These are phyloP conservation scores for Silene noctiflora DNA, from an alignment of 179 eudicot genomes.

Conservation along the genomic window DNA sequence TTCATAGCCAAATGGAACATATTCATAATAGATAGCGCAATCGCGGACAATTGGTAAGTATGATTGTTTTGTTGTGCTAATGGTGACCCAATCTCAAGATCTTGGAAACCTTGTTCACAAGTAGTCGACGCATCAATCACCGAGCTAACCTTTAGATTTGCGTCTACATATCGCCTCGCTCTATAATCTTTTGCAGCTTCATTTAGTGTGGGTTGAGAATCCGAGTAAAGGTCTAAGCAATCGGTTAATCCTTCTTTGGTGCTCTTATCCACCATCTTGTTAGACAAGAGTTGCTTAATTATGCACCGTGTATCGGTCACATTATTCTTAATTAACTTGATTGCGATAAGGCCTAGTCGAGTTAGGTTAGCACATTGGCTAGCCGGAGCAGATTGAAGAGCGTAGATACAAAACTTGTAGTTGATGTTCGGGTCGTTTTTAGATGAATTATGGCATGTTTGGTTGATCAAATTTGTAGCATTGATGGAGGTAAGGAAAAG, in stretches of 20 bases:
- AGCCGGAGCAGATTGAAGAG: conserved; percentile 32
- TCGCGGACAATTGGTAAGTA: conserved; percentile 29
- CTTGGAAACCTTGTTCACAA: conserved; percentile 37
- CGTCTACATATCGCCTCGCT: conserved; percentile 17
- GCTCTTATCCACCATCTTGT: neutral
- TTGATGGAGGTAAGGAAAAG: neutral
- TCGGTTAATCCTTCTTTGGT: conserved; percentile 17
- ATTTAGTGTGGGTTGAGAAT: conserved; percentile 24
- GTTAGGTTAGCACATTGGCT: conserved; percentile 32
- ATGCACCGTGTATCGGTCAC: conserved; percentile 26
- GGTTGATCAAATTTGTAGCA: conserved; percentile 25
- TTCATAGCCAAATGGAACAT: neutral
- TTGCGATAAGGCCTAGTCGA: conserved; percentile 30
- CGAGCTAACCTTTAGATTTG: conserved; percentile 28
- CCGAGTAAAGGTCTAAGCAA: conserved; percentile 34
- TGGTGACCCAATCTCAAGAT: conserved; percentile 26
- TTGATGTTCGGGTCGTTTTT: conserved; percentile 30
- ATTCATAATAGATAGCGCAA: conserved; percentile 33
- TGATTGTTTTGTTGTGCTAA: conserved; percentile 23
- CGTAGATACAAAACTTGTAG: conserved; percentile 30
- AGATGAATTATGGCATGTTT: conserved; percentile 34
- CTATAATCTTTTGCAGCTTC: conserved; percentile 26
- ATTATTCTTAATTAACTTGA: conserved; percentile 21
- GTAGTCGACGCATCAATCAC: conserved; percentile 32
- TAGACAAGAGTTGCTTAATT: conserved; percentile 14